These are phyloP conservation scores for Trifolium fragiferum DNA, from an alignment of 306 rosid species.

Conservation along the genomic window DNA sequence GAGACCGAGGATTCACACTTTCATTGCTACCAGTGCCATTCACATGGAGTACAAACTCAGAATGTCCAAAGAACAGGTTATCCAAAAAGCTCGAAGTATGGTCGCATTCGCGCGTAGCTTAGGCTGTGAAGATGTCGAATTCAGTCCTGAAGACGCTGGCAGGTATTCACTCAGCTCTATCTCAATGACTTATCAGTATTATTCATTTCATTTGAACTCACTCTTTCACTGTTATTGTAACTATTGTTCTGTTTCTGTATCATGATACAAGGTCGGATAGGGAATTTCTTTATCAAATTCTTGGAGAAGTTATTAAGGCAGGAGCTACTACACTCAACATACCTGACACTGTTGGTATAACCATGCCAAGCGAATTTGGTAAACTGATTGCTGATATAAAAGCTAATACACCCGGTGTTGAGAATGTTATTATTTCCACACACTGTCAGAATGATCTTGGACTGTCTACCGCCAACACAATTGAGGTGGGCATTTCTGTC, in stretches of 20 bases:
- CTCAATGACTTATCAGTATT: too few relatives aligned
- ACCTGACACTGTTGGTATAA: slow-evolving; percentile 96
- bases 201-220: not conserved
- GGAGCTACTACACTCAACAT: slow-evolving; percentile 97
- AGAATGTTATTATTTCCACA: slow-evolving; percentile 87
- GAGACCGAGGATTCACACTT: slow-evolving; percentile 82
- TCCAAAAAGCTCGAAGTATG: slow-evolving; percentile 75
- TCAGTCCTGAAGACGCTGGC: slow-evolving; percentile 98
- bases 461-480: slow-evolving; percentile 88
- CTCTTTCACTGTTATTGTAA: not conserved
- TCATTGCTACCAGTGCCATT: slow-evolving; percentile 89
- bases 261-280: slow-evolving; percentile 73
- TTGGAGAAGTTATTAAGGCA: slow-evolving; percentile 90
- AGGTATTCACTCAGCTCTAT: slow-evolving; percentile 45
- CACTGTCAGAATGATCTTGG: slow-evolving; percentile 99
- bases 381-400: slow-evolving; percentile 84
- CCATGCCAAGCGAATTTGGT: slow-evolving; percentile 71
- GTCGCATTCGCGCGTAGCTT: slow-evolving; percentile 82
- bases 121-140: slow-evolving; percentile 88
- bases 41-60: slow-evolving; percentile 85
- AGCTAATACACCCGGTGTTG: slow-evolving; percentile 86
- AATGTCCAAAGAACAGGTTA: slow-evolving; percentile 71
- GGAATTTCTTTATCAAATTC: slow-evolving; percentile 83
- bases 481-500: slow-evolving; percentile 52
- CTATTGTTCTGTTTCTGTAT: not conserved